Evolutionary conservation across 73 alveolate species (phyloP), one percentile per base, ranked within the genome.

Genomic region (Durusdinium trenchii): DNA sequence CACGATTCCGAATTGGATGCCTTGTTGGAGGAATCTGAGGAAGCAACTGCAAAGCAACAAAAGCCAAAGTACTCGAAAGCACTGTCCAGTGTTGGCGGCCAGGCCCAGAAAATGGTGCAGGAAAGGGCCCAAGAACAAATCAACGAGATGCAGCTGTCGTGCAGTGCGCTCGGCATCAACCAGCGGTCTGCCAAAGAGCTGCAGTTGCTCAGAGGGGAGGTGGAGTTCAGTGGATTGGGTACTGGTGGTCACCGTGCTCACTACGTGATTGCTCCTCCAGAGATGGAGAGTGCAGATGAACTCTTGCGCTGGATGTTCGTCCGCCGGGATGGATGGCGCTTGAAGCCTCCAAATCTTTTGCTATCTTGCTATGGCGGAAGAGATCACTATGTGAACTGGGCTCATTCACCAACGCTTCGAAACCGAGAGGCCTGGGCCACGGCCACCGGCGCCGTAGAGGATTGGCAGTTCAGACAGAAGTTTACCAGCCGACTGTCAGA

Each of bases 331-430:
- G 94, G 94, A 28, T 85, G 94, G 94, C 40, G 78, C 40, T 85
- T 54, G 78, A 85, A 85, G 94, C 79, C 94, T 85, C 94, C 94
- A 51, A 54, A 54, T 52, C 78, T 85, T 6, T 52, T 85, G 42
- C 94, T 85, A 54, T 85, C 94, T 38, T 85, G 94, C 94, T 85
- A 85, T 85, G 94, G 94, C 78, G 94, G 79, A 38, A 51, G 78
- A 35, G 94, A 85, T 38, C 94, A 85, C 43, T 85, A 85, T 38
- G 79, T 52, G 54, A 85, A 51, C 45, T 85, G 94, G 94, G 79
- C 94, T 28, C 23, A 85, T 38, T 52, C 79, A 28, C 94, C 94
- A 48, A 52, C 94, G 26, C 94, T 85, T 30, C 71, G 73, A 50
- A 85, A 85, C 45, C 76, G 78, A 85, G 94, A 85, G 40, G 94